phyloP scores from a whole-genome alignment of 2,329 filamentous ascomycete species.

The Clonostachys chloroleuca region DNA sequence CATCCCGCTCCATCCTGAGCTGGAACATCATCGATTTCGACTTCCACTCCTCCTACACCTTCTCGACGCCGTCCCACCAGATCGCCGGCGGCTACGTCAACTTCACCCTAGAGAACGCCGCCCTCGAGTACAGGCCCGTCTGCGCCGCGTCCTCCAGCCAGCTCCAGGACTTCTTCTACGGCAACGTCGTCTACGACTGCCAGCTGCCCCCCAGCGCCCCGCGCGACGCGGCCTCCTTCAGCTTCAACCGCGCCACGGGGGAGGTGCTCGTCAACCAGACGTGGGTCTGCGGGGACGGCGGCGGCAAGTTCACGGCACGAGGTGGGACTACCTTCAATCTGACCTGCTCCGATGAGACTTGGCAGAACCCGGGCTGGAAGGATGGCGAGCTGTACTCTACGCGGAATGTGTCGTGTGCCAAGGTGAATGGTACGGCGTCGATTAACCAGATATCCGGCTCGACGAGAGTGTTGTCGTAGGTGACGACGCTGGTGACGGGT shows the following conservation, averaged over 20 bases:
- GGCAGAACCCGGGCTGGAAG: slow-evolving; percentile 22
- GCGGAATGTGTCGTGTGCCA: slow-evolving; percentile 17
- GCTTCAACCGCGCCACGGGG: slow-evolving; percentile 28
- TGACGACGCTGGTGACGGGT: too few relatives aligned
- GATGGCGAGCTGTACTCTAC: slow-evolving; percentile 21
- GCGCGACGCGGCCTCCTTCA: slow-evolving; percentile 28
- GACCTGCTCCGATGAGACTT: slow-evolving; percentile 15
- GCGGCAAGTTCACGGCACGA: slow-evolving; percentile 17
- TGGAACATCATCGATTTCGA: slow-evolving; percentile 40
- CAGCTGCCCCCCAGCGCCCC: slow-evolving; percentile 5
- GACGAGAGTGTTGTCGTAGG: too few relatives aligned
- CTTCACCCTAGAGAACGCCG: slow-evolving; percentile 45
- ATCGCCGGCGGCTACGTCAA: slow-evolving; percentile 39
- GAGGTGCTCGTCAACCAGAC: slow-evolving; percentile 39
- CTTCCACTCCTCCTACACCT: slow-evolving; percentile 42
- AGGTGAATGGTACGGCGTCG: slow-evolving; percentile 13
- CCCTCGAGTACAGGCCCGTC: slow-evolving; percentile 23
- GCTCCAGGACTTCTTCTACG: slow-evolving; percentile 46
- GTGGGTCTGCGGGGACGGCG: slow-evolving; percentile 40
- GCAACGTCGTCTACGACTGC: slow-evolving; percentile 38
- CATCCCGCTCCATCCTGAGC: slow-evolving; percentile 4
- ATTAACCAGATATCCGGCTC: slow-evolving; percentile 14
- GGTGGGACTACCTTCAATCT: slow-evolving; percentile 18
- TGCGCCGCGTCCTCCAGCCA: slow-evolving; percentile 36
- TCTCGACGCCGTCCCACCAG: slow-evolving; percentile 47